Evolutionary conservation across 2,329 filamentous ascomycete species (phyloP).

Genomic region (Cladophialophora carrionii): DNA sequence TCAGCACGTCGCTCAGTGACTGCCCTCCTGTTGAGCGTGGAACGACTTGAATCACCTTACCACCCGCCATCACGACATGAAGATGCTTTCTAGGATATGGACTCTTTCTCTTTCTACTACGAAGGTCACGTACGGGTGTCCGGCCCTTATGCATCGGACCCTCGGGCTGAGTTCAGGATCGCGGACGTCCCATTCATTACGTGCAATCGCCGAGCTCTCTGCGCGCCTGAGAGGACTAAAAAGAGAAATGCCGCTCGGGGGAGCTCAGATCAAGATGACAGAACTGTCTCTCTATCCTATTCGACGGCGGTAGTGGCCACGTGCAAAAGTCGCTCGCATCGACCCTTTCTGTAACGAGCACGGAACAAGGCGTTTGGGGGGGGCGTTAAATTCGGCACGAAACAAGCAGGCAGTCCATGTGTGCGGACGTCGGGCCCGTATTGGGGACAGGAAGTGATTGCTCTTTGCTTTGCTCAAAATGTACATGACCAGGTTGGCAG

Average conservation of each 20-base stretch:
- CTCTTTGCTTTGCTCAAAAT: not conserved
- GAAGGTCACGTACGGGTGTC: not conserved
- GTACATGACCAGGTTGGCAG: not conserved
- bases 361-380: not conserved
- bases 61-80: not conserved
- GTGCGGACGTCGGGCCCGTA: too few relatives aligned
- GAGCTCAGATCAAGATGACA: not conserved
- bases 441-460: not conserved
- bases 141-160: not conserved
- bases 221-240: not conserved
- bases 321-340: not conserved
- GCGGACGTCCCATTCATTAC: not conserved
- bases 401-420: not conserved
- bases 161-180: not conserved
- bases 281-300: not conserved
- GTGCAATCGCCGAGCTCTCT: not conserved
- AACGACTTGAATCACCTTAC: not conserved
- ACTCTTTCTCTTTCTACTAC: not conserved
- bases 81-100: not conserved
- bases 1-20: slow-evolving; percentile 45
- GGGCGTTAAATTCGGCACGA: too few relatives aligned
- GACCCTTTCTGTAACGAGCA: not conserved
- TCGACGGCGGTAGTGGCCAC: not conserved
- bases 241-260: not conserved
- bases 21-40: not conserved